A percentile compares a stretch with the other conserved stretches of the same genome.
These are phyloP conservation scores for Podosphaera xanthii DNA, from an alignment of 2,329 filamentous ascomycete species.

Conservation along the genomic window DNA sequence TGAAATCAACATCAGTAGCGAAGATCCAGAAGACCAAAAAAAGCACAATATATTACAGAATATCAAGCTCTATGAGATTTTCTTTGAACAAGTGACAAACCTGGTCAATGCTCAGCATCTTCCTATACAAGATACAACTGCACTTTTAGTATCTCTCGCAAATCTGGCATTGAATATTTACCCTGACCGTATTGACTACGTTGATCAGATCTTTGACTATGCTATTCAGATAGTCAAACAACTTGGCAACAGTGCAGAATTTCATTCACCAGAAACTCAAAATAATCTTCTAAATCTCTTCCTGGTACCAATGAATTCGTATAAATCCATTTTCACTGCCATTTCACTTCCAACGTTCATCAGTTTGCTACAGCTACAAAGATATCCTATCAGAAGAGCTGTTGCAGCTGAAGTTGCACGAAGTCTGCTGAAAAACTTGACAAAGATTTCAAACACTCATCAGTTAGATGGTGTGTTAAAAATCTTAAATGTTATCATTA, in stretches of 20 bases:
- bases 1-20: slow-evolving; percentile 7
- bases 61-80: slow-evolving; percentile 86
- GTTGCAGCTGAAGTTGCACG: slow-evolving; percentile 76
- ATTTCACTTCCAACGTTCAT: slow-evolving; percentile 81
- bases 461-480: slow-evolving; percentile 78
- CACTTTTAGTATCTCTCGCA: slow-evolving; percentile 73
- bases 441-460: slow-evolving; percentile 49
- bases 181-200: slow-evolving; percentile 75
- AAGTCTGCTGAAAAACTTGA: slow-evolving; percentile 63
- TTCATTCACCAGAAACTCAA: slow-evolving; percentile 73
- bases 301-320: slow-evolving; percentile 74
- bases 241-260: slow-evolving; percentile 81
- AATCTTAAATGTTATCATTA: slow-evolving; percentile 74
- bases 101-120: slow-evolving; percentile 78
- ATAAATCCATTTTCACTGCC: slow-evolving; percentile 89
- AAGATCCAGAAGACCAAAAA: slow-evolving; percentile 21
- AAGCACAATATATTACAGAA: slow-evolving; percentile 41
- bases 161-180: slow-evolving; percentile 95
- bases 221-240: slow-evolving; percentile 70
- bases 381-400: slow-evolving; percentile 73
- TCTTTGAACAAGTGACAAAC: slow-evolving; percentile 88
- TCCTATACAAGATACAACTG: slow-evolving; percentile 85
- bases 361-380: slow-evolving; percentile 71
- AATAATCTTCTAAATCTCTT: slow-evolving; percentile 73
- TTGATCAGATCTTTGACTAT: slow-evolving; percentile 81